phyloP scores from a whole-genome alignment of 225 moss, liverwort and hornwort species.

The Sphagnum tenellum region DNA sequence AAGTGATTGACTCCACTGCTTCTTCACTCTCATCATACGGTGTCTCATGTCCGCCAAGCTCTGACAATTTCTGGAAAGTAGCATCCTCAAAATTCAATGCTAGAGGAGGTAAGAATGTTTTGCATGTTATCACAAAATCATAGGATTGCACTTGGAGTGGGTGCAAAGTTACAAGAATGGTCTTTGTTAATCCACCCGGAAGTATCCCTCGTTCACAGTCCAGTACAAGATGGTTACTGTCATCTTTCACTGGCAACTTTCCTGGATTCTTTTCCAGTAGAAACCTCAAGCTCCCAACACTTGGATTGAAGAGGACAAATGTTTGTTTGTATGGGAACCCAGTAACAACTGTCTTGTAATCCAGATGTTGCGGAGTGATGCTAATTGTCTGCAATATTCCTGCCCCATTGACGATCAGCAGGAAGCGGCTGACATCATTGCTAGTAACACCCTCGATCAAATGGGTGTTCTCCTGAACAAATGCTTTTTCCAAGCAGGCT shows the following conservation, averaged over 20 bases:
- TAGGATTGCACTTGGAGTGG: constrained; percentile 37
- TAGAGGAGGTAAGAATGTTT: constrained; percentile 59
- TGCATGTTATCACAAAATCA: constrained; percentile 46
- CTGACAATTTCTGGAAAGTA: constrained; percentile 34
- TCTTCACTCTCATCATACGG: constrained; percentile 30
- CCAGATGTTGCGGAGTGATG: constrained; percentile 46
- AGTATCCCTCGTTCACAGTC: constrained; percentile 59
- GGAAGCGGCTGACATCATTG: constrained; percentile 52
- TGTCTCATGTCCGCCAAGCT: constrained; percentile 35
- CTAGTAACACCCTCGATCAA: constrained; percentile 75
- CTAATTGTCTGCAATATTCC: constrained; percentile 60
- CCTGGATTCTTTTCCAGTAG: constrained; percentile 28
- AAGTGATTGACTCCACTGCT: constrained; percentile 33
- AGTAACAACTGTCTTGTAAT: constrained; percentile 51
- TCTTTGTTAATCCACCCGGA: constrained; percentile 37
- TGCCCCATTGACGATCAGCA: constrained; percentile 68
- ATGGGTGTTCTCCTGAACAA: constrained; percentile 74
- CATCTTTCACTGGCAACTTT: constrained; percentile 10
- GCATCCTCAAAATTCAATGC: constrained; percentile 46
- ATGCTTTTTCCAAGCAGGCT: constrained; percentile 79
- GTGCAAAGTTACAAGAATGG: constrained; percentile 50
- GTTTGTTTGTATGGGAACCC: constrained; percentile 54
- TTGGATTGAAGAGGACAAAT: constrained; percentile 60
- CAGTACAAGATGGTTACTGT: constrained; percentile 38
- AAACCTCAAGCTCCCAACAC: constrained; percentile 59